A percentile compares a stretch with the other conserved stretches of the same genome.
Conservation (phyloP, 2,329 filamentous ascomycete genomes). For the Ophiostoma quercus region DNA sequence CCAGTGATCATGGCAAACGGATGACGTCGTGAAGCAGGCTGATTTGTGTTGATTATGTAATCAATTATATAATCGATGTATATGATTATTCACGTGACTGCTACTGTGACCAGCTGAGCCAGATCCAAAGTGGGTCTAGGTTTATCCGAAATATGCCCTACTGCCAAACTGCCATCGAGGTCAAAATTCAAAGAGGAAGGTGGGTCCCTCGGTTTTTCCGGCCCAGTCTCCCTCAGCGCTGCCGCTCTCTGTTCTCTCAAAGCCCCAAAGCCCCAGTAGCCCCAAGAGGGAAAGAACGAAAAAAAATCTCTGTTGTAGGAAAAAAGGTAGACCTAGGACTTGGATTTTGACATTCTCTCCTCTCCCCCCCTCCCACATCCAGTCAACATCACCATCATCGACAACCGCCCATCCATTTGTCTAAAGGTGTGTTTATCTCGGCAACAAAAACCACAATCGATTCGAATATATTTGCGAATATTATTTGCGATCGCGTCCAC, state of each 20-base stretch:
- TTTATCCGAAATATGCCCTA: slow-evolving; percentile 21
- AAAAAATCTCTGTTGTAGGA: slow-evolving; percentile 20
- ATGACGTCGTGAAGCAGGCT: too few relatives aligned
- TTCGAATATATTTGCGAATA: too few relatives aligned
- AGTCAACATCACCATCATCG: slow-evolving; percentile 19
- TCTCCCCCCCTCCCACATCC: slow-evolving; percentile 15
- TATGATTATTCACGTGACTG: background rate
- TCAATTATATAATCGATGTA: too few relatives aligned
- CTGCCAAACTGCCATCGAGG: slow-evolving; percentile 4
- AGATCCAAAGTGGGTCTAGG: background rate
- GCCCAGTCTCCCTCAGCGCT: background rate
- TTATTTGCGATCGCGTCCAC: background rate
- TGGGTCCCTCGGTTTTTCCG: background rate
- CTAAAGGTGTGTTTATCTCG: slow-evolving; percentile 24
- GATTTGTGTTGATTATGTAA: too few relatives aligned
- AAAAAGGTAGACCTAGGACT: slow-evolving; percentile 14
- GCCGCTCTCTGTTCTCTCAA: background rate
- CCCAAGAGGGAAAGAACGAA: background rate
- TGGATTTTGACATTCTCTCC: slow-evolving; percentile 18
- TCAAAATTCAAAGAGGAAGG: slow-evolving; percentile 10
- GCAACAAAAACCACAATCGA: background rate
- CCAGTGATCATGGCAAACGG: too few relatives aligned
- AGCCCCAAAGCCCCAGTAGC: background rate
- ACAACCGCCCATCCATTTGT: slow-evolving; percentile 25
- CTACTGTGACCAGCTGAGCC: background rate